Conservation (phyloP, 2,329 filamentous ascomycete genomes). For the Fusarium pseudograminearum region DNA sequence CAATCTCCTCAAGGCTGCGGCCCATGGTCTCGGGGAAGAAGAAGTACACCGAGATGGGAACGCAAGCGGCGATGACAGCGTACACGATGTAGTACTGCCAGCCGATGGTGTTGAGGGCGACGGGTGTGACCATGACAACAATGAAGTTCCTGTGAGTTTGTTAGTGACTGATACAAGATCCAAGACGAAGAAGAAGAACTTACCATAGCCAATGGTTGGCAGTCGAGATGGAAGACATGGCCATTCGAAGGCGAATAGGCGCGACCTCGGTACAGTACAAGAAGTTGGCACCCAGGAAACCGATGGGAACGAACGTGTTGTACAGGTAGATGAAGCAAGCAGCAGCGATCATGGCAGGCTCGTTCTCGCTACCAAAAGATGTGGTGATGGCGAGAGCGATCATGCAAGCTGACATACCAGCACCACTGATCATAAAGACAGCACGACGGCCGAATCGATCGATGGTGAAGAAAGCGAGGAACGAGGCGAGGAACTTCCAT, state of each 20-base stretch:
- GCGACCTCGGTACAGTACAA: constrained; percentile 67
- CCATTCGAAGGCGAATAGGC: constrained; percentile 59
- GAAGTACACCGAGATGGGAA: constrained; percentile 57
- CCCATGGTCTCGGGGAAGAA: constrained; percentile 54
- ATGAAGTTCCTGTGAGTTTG: constrained; percentile 54
- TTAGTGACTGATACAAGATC: constrained; percentile 32
- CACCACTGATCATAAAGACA: constrained; percentile 45
- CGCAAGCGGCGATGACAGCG: constrained; percentile 57
- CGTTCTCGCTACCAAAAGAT: constrained; percentile 38
- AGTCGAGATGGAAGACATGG: constrained; percentile 66
- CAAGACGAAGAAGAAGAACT: not conserved
- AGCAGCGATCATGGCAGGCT: constrained; percentile 41
- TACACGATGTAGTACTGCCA: constrained; percentile 64
- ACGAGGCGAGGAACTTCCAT: constrained; percentile 51
- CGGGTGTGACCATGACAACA: constrained; percentile 71
- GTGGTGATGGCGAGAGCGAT: constrained; percentile 46
- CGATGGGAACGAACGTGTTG: constrained; percentile 75
- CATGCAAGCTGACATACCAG: constrained; percentile 47
- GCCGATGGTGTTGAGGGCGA: constrained; percentile 69
- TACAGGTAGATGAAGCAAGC: constrained; percentile 71
- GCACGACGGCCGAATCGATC: constrained; percentile 47
- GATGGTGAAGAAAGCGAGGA: constrained; percentile 48
- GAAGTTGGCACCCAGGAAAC: constrained; percentile 73
- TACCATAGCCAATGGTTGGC: constrained; percentile 49
- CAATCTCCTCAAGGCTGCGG: constrained; percentile 49